Evolutionary conservation across 306 rosid genomes (phyloP).

Genomic region (Quercus cerris): DNA sequence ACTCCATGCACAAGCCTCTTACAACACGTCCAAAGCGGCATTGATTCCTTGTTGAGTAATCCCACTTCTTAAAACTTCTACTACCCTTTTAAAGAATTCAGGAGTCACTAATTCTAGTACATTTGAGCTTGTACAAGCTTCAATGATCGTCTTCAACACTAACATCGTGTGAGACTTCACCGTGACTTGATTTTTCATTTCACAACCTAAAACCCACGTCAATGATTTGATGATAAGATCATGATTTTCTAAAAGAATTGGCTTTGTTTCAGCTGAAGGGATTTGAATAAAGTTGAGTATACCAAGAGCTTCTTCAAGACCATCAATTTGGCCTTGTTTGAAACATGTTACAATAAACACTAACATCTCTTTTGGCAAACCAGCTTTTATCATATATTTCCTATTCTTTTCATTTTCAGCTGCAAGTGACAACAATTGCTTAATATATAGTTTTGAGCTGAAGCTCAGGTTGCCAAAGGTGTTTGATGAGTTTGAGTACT

Average conservation of each 20-base stretch:
- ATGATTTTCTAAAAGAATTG: conserved; percentile 13
- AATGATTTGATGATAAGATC: conserved; percentile 33
- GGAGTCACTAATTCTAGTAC: conserved; percentile 29
- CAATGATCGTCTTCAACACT: conserved; percentile 36
- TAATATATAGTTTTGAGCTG: conserved; percentile 27
- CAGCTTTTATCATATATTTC: conserved; percentile 39
- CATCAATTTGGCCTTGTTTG: conserved; percentile 17
- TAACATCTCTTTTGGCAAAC: conserved; percentile 46
- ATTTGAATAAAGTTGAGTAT: conserved; percentile 37
- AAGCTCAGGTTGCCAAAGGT: conserved; percentile 12
- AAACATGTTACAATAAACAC: conserved; percentile 33
- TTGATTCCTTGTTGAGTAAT: conserved; percentile 39
- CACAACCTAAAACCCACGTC: conserved; percentile 36
- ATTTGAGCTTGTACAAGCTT: conserved; percentile 9
- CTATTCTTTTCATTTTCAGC: conserved; percentile 39
- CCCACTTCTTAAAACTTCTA: conserved; percentile 20
- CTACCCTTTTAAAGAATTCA: conserved; percentile 35
- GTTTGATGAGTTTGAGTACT: conserved; percentile 44
- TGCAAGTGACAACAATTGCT: conserved; percentile 39
- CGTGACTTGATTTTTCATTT: conserved; percentile 14
- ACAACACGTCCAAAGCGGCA: conserved; percentile 42
- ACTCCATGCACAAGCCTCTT: conserved; percentile 27
- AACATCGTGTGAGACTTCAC: conserved; percentile 34
- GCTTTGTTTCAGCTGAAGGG: conserved; percentile 18
- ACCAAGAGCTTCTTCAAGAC: conserved; percentile 56